phyloP scores from a whole-genome alignment of 352 stramenopile genomes.

The Pythium chondricola region DNA sequence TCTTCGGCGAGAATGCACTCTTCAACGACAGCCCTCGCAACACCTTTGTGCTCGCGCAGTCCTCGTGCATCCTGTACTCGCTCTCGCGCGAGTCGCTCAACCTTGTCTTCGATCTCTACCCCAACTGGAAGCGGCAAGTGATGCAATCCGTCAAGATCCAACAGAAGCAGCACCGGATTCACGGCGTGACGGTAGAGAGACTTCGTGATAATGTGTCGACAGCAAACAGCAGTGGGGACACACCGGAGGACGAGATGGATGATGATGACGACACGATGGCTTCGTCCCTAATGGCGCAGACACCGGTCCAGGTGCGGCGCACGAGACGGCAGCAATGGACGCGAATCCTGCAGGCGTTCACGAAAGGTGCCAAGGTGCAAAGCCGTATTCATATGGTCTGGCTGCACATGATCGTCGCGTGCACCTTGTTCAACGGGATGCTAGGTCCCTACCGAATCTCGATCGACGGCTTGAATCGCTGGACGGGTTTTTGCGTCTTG shows the following conservation, averaged over 20 bases:
- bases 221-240: not conserved
- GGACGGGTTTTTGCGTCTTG: slow-evolving; percentile 18
- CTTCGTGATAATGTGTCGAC: not conserved
- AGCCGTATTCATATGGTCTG: slow-evolving; percentile 34
- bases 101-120: slow-evolving; percentile 42
- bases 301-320: not conserved
- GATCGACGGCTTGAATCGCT: slow-evolving; percentile 33
- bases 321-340: not conserved
- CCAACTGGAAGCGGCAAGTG: slow-evolving; percentile 43
- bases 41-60: slow-evolving; percentile 31
- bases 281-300: not conserved
- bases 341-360: slow-evolving; percentile 1
- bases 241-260: not conserved
- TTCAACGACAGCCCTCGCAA: slow-evolving; percentile 36
- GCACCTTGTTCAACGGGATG: slow-evolving; percentile 35
- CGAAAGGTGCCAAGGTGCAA: slow-evolving; percentile 28
- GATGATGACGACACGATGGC: not conserved
- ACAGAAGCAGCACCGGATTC: slow-evolving; percentile 31
- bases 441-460: slow-evolving; percentile 47
- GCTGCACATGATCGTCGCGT: slow-evolving; percentile 28
- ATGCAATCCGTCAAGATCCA: slow-evolving; percentile 41
- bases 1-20: slow-evolving; percentile 43
- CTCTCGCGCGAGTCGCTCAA: slow-evolving; percentile 39
- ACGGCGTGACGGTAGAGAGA: not conserved
- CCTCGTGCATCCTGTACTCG: slow-evolving; percentile 41